phyloP scores from a whole-genome alignment of 192 early-diverging fungal genomes.

The Rhizophlyctis rosea region DNA sequence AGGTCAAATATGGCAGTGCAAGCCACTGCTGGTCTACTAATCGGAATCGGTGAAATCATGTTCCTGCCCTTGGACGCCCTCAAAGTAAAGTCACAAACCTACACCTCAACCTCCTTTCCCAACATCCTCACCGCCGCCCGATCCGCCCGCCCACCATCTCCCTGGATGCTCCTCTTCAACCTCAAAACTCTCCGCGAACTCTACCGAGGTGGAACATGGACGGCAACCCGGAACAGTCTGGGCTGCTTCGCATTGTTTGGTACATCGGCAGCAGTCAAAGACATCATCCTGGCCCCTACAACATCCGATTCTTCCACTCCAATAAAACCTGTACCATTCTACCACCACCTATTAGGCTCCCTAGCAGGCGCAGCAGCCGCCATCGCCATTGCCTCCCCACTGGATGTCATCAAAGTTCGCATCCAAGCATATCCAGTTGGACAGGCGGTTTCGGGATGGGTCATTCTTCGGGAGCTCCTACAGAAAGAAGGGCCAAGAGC shows the following conservation, averaged over 20 bases:
- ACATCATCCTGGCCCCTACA: conserved; percentile 71
- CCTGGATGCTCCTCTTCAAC: conserved; percentile 2
- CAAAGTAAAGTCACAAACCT: conserved; percentile 84
- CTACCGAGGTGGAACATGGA: conserved; percentile 78
- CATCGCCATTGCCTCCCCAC: conserved; percentile 83
- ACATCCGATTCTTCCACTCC: conserved; percentile 55
- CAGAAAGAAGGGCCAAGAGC: conserved; percentile 79
- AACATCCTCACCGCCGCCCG: neutral
- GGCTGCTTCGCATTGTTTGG: conserved; percentile 94
- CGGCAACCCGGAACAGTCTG: conserved; percentile 83
- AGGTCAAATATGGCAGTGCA: conserved; percentile 83
- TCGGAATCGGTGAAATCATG: conserved; percentile 89
- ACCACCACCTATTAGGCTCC: conserved; percentile 85
- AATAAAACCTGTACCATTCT: conserved; percentile 48
- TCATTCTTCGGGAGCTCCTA: conserved; percentile 74
- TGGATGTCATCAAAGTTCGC: conserved; percentile 96
- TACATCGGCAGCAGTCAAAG: conserved; percentile 85
- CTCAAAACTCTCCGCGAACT: conserved; percentile 8
- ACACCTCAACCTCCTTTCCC: neutral
- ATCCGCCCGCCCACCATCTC: too few species aligned
- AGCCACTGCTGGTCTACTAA: conserved; percentile 53
- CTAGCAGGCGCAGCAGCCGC: conserved; percentile 84
- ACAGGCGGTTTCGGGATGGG: conserved; percentile 70
- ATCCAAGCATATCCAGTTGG: conserved; percentile 89
- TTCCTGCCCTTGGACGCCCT: conserved; percentile 89